Evolutionary conservation across 768 basidiomycete genomes (phyloP).

Genomic region (Leccinum longicurvipes): DNA sequence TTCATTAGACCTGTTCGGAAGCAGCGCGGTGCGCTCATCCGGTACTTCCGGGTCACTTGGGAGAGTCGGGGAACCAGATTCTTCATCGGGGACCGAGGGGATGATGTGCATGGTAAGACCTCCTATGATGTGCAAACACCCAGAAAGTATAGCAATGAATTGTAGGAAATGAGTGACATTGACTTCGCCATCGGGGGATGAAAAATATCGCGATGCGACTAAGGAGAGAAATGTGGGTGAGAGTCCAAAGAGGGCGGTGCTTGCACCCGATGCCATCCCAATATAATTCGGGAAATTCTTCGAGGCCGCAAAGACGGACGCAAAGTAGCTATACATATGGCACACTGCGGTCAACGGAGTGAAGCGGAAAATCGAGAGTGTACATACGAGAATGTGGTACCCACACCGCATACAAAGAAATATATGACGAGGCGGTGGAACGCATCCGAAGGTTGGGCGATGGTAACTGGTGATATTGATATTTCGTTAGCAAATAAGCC

Average conservation of each 20-base stretch:
- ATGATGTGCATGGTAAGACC: constrained; percentile 40
- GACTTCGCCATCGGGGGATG: constrained; percentile 40
- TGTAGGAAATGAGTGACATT: constrained; percentile 49
- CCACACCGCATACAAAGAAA: constrained; percentile 65
- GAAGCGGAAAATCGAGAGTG: not conserved
- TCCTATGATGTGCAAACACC: constrained; percentile 52
- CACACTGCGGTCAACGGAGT: not conserved
- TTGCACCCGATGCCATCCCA: constrained; percentile 63
- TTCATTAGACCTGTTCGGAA: constrained; percentile 24
- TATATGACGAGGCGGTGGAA: constrained; percentile 52
- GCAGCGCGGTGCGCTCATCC: constrained; percentile 31
- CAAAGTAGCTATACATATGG: constrained; percentile 51
- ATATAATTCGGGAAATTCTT: constrained; percentile 63
- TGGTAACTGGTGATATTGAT: constrained; percentile 40
- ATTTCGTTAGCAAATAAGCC: constrained; percentile 60
- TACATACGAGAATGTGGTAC: constrained; percentile 69
- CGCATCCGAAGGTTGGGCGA: constrained; percentile 38
- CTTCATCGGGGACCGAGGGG: constrained; percentile 10
- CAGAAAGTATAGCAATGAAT: constrained; percentile 56
- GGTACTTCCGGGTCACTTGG: constrained; percentile 17
- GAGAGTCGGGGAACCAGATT: not conserved
- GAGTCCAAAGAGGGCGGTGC: constrained; percentile 75
- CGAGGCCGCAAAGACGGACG: constrained; percentile 71
- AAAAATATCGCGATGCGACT: constrained; percentile 62
- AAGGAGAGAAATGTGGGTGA: constrained; percentile 73